Evolutionary conservation across 176 grass and related monocot genomes (phyloP).

Genomic region (Chloris gayana): DNA sequence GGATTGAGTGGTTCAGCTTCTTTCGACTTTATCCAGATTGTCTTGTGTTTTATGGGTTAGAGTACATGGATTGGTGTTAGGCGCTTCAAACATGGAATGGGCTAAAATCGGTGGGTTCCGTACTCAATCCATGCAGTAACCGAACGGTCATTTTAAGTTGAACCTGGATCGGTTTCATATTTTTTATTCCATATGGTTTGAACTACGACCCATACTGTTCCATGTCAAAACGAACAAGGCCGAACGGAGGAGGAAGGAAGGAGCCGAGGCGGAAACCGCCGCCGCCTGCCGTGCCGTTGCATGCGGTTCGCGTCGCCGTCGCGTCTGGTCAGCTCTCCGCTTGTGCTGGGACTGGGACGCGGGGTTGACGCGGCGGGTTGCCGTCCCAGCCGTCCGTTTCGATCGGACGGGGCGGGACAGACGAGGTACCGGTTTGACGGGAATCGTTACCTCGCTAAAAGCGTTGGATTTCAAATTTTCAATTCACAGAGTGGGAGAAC

Average conservation of each 20-base stretch:
- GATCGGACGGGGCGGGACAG: neutral
- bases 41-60: too few species aligned
- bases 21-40: too few species aligned
- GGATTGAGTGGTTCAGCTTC: too few species aligned
- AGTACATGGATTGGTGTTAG: too few species aligned
- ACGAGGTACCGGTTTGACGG: neutral
- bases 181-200: too few species aligned
- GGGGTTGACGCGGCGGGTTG: conserved; percentile 6
- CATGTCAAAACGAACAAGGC: too few species aligned
- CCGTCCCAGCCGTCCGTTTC: neutral
- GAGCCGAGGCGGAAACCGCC: conserved; percentile 27
- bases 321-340: neutral
- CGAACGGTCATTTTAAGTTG: too few species aligned
- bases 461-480: neutral
- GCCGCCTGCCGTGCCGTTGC: conserved; percentile 8
- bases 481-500: neutral
- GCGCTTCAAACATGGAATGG: too few species aligned
- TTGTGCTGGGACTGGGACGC: conserved; percentile 30
- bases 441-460: neutral
- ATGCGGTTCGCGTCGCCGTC: neutral
- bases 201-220: too few species aligned
- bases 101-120: too few species aligned
- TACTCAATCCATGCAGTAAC: too few species aligned
- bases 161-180: too few species aligned
- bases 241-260: neutral